These are phyloP conservation scores for Rhodotorula sp. DNA, from an alignment of 1,284 basidiomycete genomes.

Conservation along the genomic window DNA sequence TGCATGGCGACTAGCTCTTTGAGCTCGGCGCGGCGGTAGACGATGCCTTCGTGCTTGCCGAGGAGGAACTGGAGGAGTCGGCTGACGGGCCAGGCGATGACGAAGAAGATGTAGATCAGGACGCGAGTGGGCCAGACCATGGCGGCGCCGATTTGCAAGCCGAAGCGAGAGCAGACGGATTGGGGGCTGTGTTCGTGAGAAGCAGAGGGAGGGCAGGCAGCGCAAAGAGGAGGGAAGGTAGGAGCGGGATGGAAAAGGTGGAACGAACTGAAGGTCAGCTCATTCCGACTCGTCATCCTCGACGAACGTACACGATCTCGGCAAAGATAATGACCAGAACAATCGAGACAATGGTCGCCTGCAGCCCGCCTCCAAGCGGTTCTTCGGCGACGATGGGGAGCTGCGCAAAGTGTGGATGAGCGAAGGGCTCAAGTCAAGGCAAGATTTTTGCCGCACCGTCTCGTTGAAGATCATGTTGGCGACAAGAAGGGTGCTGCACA, in stretches of 20 bases:
- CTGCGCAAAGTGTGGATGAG: constrained; percentile 54
- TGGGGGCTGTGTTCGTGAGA: constrained; percentile 79
- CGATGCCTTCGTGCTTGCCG: constrained; percentile 53
- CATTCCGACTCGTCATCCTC: too few species aligned
- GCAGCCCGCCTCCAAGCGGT: constrained; percentile 77
- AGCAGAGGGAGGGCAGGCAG: too few species aligned
- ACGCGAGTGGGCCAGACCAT: constrained; percentile 47
- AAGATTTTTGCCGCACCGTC: background rate
- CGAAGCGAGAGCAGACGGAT: constrained; percentile 52
- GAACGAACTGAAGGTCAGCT: too few species aligned
- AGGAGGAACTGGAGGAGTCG: constrained; percentile 48
- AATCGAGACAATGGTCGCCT: constrained; percentile 77
- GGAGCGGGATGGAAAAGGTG: too few species aligned
- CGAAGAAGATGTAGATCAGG: constrained; percentile 48
- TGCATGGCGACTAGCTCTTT: constrained; percentile 74
- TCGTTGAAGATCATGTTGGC: constrained; percentile 7
- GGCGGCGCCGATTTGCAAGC: constrained; percentile 46
- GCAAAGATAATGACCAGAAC: constrained; percentile 60
- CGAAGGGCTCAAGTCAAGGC: too few species aligned
- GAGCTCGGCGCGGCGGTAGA: constrained; percentile 62
- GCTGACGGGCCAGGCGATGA: constrained; percentile 49
- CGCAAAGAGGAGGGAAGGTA: too few species aligned
- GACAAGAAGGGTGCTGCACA: background rate
- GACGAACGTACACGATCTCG: constrained; percentile 59
- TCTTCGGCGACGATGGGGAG: constrained; percentile 85